phyloP scores from a whole-genome alignment of 2,329 filamentous ascomycete genomes.

The Onygenales sp. region DNA sequence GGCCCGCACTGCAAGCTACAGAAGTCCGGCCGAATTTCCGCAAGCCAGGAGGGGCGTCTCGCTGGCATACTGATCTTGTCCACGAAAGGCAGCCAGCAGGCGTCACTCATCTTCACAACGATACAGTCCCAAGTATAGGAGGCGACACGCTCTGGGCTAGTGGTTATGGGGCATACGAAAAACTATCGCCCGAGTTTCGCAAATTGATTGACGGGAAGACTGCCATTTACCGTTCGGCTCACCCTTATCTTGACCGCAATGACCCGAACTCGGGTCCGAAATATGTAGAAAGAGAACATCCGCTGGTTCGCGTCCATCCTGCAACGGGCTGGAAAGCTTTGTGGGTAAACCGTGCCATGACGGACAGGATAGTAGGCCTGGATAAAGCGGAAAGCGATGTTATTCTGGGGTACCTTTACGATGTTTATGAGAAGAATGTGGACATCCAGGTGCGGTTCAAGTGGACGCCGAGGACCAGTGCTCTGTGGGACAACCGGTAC shows the following conservation, averaged over 20 bases:
- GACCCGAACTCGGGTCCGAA: conserved; percentile 53
- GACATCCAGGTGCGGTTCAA: conserved; percentile 65
- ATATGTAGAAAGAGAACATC: conserved; percentile 58
- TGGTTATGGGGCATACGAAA: conserved; percentile 63
- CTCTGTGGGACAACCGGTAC: conserved; percentile 61
- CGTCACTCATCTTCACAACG: conserved; percentile 61
- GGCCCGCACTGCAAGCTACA: conserved; percentile 57
- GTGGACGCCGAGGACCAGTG: conserved; percentile 59
- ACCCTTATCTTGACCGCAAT: conserved; percentile 57
- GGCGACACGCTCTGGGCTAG: conserved; percentile 66
- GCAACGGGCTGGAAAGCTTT: conserved; percentile 66
- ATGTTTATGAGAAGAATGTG: conserved; percentile 59
- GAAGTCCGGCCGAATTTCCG: conserved; percentile 55
- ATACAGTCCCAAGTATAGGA: conserved; percentile 54
- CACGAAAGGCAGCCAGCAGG: conserved; percentile 63
- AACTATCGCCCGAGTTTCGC: conserved; percentile 60
- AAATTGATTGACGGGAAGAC: conserved; percentile 58
- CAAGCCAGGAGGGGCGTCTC: conserved; percentile 55
- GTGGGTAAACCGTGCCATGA: conserved; percentile 64
- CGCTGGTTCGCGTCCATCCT: conserved; percentile 60
- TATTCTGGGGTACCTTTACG: conserved; percentile 56
- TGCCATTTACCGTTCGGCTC: conserved; percentile 57
- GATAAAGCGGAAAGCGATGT: conserved; percentile 60
- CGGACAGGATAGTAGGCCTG: conserved; percentile 56
- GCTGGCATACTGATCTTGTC: conserved; percentile 63